A percentile compares a stretch with the other conserved stretches of the same genome.
phyloP scores from a whole-genome alignment of 306 rosid species.

The Trifolium repens region DNA sequence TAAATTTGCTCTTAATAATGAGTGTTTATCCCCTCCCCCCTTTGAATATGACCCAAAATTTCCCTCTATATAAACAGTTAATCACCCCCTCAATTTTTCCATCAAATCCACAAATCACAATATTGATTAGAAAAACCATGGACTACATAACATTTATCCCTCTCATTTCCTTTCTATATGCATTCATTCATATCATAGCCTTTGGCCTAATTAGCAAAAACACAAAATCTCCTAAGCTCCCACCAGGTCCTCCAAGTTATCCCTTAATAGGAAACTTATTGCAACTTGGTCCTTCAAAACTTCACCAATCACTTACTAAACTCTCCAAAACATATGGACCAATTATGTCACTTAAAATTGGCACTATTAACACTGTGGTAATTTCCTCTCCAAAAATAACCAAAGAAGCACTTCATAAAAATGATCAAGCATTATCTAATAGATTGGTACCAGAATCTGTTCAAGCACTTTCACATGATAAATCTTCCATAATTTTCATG shows the following conservation, averaged over 20 bases:
- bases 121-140: not conserved
- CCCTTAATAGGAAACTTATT: not conserved
- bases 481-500: not conserved
- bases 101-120: not conserved
- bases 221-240: not conserved
- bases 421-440: not conserved
- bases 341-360: not conserved
- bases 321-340: slow-evolving; percentile 9
- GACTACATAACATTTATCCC: not conserved
- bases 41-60: not conserved
- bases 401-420: slow-evolving; percentile 10
- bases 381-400: not conserved
- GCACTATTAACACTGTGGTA: not conserved
- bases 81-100: not conserved
- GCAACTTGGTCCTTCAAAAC: not conserved
- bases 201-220: not conserved
- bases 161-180: not conserved
- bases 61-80: not conserved
- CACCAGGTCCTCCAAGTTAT: slow-evolving; percentile 6
- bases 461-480: not conserved
- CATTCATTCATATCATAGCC: not conserved
- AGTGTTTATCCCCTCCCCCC: no score
- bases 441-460: not conserved
- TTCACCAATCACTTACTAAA: not conserved
- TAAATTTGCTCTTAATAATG: no score